Conservation (phyloP, 2,329 filamentous ascomycete genomes). For the Colletotrichum costaricense region DNA sequence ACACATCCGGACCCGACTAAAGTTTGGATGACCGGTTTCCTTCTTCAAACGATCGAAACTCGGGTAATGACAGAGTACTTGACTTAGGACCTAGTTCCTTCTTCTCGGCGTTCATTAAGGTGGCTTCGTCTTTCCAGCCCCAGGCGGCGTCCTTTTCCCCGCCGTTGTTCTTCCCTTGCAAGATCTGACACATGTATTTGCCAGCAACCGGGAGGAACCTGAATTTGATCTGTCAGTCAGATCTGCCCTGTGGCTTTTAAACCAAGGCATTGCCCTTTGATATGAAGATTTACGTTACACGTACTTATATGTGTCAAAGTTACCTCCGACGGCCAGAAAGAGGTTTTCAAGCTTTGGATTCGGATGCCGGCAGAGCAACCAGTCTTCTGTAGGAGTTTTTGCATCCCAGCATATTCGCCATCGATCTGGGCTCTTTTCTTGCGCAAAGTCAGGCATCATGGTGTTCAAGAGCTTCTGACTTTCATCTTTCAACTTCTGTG, state of each 20-base stretch:
- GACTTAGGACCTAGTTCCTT: not conserved
- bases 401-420: conserved; percentile 27
- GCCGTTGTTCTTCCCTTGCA: conserved; percentile 5
- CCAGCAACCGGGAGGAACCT: conserved; percentile 20
- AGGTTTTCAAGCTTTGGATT: conserved; percentile 1
- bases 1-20: not conserved
- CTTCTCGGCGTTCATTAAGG: not conserved
- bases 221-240: not conserved
- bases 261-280: no score
- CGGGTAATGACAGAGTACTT: not conserved
- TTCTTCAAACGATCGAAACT: not conserved
- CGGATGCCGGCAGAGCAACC: conserved; percentile 17
- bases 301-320: conserved; percentile 27
- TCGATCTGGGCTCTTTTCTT: not conserved
- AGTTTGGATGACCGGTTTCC: not conserved
- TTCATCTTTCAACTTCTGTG: conserved; percentile 1
- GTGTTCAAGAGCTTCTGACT: not conserved
- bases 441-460: not conserved
- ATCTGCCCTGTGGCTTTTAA: no score
- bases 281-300: not conserved
- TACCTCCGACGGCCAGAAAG: conserved; percentile 13
- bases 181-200: conserved; percentile 10
- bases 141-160: conserved; percentile 9
- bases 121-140: conserved; percentile 4
- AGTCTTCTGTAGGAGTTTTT: conserved; percentile 13